Evolutionary conservation across 2,329 filamentous ascomycete genomes (phyloP).

Genomic region (Fusarium burgessii): DNA sequence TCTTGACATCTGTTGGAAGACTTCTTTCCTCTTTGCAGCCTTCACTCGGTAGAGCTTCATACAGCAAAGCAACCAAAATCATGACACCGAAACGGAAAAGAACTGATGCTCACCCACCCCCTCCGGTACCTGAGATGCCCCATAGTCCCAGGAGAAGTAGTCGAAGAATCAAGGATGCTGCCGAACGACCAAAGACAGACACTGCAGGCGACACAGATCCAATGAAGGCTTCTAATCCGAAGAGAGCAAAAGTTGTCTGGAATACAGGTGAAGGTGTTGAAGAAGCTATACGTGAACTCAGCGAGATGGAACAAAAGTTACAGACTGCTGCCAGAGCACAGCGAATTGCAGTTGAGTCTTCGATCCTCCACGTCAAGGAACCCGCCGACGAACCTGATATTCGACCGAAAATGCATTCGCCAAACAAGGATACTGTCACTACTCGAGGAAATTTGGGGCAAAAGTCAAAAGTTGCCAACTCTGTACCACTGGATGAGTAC

Average conservation of each 20-base stretch:
- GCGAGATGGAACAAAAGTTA: slow-evolving; percentile 62
- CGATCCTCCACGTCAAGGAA: slow-evolving; percentile 44
- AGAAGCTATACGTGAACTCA: slow-evolving; percentile 58
- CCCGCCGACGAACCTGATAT: neutral
- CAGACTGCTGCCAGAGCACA: slow-evolving; percentile 59
- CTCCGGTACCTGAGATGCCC: slow-evolving; percentile 34
- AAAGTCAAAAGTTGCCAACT: slow-evolving; percentile 26
- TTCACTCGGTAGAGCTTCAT: slow-evolving; percentile 5
- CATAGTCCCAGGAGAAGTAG: slow-evolving; percentile 46
- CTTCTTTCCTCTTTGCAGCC: slow-evolving; percentile 4
- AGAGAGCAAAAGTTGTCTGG: slow-evolving; percentile 16
- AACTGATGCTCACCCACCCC: slow-evolving; percentile 34
- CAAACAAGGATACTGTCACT: slow-evolving; percentile 1
- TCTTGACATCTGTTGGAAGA: slow-evolving; percentile 14
- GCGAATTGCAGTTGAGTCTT: slow-evolving; percentile 60
- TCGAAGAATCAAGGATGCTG: slow-evolving; percentile 37
- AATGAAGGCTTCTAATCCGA: neutral
- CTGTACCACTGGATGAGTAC: slow-evolving; percentile 38
- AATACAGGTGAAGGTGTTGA: slow-evolving; percentile 48
- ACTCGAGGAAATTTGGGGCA: slow-evolving; percentile 1
- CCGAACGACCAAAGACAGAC: slow-evolving; percentile 6
- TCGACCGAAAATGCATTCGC: slow-evolving; percentile 18
- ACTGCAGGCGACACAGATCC: slow-evolving; percentile 1
- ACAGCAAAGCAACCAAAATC: slow-evolving; percentile 10
- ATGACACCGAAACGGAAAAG: slow-evolving; percentile 59